Base-by-base conservation (phyloP, 805 yeast species). In the Wickerhamiella sergipiensis region DNA sequence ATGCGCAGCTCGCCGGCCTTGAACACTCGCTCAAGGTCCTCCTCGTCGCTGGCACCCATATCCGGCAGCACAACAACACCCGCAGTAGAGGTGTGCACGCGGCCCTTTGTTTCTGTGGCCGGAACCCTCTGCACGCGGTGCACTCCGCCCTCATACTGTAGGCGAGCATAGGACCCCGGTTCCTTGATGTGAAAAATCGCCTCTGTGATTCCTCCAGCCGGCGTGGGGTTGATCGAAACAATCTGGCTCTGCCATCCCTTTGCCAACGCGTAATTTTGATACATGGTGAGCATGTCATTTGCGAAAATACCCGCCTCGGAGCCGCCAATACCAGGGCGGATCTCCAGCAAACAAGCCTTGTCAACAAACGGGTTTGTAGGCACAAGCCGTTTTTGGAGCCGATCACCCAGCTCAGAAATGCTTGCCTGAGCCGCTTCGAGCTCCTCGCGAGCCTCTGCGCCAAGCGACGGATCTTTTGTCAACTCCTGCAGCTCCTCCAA, bases 241-340 rank as follows among this genome's bases (percentile, higher is more conserved):
- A 88, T 56, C 45, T 76, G 75, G 59, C 68, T 72, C 47, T 75
- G 74, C 97, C 97, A 92, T 45, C 72, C 67, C 58, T 78, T 76
- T 43, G 67, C 58, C 51, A 75, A 75, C 38, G 90, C 85, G 62
- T 78, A 88, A 52, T 77, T 80, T 24, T 74, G 67, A 65, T 92
- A 92, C 97, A 92, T 87, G 52, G 75, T 74, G 53, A 87, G 66
- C 51, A 92, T 67, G 61, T 92, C 92, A 40, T 75, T 76, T 0
- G 97, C 78, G 65, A 92, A 92, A 13, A 92, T 75, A 63, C 81
- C 80, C 0, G 98, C 96, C 62, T 92, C 98, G 6, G 81, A 77
- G 2, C 98, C 98, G 15, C 98, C 98, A 1, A 90, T 87, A 7
- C 98, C 98, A 0, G 97, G 97, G 52, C 97, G 73, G 13, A 92